phyloP scores from a whole-genome alignment of 179 eudicot species.

The Carnegiea gigantea region DNA sequence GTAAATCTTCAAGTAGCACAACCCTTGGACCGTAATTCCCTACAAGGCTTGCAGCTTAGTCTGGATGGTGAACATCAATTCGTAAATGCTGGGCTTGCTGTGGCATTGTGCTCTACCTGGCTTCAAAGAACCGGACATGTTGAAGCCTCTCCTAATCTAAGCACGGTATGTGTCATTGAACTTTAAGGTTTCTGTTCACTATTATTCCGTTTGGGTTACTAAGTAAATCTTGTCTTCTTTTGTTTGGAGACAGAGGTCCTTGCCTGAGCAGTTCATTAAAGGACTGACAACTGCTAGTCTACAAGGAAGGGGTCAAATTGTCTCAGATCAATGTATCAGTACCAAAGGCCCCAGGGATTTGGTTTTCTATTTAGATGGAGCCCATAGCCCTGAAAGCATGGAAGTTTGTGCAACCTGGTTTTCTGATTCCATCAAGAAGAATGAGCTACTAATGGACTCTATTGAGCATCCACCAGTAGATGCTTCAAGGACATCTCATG shows the following conservation, averaged over 20 bases:
- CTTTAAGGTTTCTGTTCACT: background rate
- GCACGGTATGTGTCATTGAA: slow-evolving; percentile 45
- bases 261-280: slow-evolving; percentile 80
- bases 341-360: slow-evolving; percentile 62
- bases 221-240: slow-evolving; percentile 7
- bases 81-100: slow-evolving; percentile 90
- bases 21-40: slow-evolving; percentile 55
- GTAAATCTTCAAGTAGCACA: slow-evolving; percentile 67
- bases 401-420: slow-evolving; percentile 97
- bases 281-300: slow-evolving; percentile 78
- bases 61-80: slow-evolving; percentile 93
- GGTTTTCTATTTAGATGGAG: slow-evolving; percentile 93
- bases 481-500: no score
- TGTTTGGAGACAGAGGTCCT: slow-evolving; percentile 51
- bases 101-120: slow-evolving; percentile 86
- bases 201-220: background rate
- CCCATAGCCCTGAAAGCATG: slow-evolving; percentile 99
- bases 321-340: slow-evolving; percentile 56
- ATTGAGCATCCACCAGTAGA: no score
- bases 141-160: slow-evolving; percentile 47
- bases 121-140: slow-evolving; percentile 79
- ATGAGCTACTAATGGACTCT: slow-evolving; percentile 24
- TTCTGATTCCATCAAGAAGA: slow-evolving; percentile 56
- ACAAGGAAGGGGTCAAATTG: slow-evolving; percentile 93
- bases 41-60: slow-evolving; percentile 69